Evolutionary conservation across 495 filamentous ascomycete species (phyloP).

Genomic region (Aspergillus taichungensis): DNA sequence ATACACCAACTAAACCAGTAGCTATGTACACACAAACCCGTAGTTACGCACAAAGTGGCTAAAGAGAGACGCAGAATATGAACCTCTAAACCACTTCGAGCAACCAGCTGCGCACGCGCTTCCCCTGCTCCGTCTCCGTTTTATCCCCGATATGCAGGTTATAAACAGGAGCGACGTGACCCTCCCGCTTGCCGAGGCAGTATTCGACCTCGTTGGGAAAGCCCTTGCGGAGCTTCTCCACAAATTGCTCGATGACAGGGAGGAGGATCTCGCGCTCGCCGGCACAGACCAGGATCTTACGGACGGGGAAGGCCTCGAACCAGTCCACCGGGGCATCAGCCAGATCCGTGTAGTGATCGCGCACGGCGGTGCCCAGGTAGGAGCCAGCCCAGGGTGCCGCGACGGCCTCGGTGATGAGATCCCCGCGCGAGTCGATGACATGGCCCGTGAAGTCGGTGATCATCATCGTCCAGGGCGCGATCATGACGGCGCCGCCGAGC

Average conservation of each 20-base stretch:
- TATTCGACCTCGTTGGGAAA: constrained; percentile 25
- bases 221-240: constrained; percentile 26
- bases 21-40: background rate
- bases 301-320: constrained; percentile 41
- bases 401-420: constrained; percentile 36
- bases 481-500: constrained; percentile 43
- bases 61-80: background rate
- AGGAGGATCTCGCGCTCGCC: constrained; percentile 53
- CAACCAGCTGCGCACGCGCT: constrained; percentile 24
- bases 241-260: constrained; percentile 47
- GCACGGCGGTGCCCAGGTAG: constrained; percentile 36
- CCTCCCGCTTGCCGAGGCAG: constrained; percentile 29
- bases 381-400: constrained; percentile 38
- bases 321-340: constrained; percentile 42
- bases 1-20: background rate
- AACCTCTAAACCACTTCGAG: constrained; percentile 13
- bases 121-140: constrained; percentile 33
- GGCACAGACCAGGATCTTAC: constrained; percentile 42
- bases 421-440: constrained; percentile 39
- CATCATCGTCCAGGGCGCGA: constrained; percentile 51
- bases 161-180: constrained; percentile 37
- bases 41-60: background rate
- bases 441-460: constrained; percentile 30
- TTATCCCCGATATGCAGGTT: constrained; percentile 29
- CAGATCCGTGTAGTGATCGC: constrained; percentile 50